These are phyloP conservation scores for Dentipellis fragilis DNA, from an alignment of 768 basidiomycete species.

Conservation along the genomic window DNA sequence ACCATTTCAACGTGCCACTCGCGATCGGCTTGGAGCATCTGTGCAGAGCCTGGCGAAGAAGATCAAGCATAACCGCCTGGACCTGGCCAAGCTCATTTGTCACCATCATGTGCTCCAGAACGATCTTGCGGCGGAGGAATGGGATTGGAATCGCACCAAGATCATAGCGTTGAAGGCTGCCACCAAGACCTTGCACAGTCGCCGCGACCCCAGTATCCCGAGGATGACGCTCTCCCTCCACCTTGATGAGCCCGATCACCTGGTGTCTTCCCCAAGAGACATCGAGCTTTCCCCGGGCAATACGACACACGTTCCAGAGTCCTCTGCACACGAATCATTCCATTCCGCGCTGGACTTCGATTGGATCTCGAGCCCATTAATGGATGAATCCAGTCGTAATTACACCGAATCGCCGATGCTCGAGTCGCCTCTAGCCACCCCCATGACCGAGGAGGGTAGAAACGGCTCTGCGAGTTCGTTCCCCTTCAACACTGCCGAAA, in stretches of 20 bases:
- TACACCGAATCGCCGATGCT: not conserved
- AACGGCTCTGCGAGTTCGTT: not conserved
- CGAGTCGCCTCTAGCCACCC: not conserved
- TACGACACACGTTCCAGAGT: slow-evolving; percentile 24
- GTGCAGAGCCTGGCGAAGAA: slow-evolving; percentile 55
- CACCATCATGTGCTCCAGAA: slow-evolving; percentile 64
- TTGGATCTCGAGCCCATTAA: slow-evolving; percentile 13
- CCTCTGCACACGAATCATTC: slow-evolving; percentile 47
- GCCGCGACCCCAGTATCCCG: slow-evolving; percentile 19
- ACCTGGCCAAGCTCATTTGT: slow-evolving; percentile 63
- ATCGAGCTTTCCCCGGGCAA: slow-evolving; percentile 3
- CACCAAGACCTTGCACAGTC: slow-evolving; percentile 49
- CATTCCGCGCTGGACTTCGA: slow-evolving; percentile 55
- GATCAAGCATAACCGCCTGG: slow-evolving; percentile 57
- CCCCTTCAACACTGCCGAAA: not conserved
- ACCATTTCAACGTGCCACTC: slow-evolving; percentile 79
- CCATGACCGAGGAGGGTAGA: not conserved
- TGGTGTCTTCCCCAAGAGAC: slow-evolving; percentile 9
- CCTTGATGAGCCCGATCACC: slow-evolving; percentile 11
- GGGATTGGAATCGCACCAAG: slow-evolving; percentile 56
- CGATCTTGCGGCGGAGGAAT: slow-evolving; percentile 67
- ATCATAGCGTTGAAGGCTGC: slow-evolving; percentile 67
- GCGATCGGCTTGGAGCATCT: slow-evolving; percentile 58
- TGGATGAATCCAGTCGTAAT: slow-evolving; percentile 2
- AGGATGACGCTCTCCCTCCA: slow-evolving; percentile 1